These are phyloP conservation scores for Thermochaetoides thermophila DNA, from an alignment of 495 filamentous ascomycete genomes.

Conservation along the genomic window DNA sequence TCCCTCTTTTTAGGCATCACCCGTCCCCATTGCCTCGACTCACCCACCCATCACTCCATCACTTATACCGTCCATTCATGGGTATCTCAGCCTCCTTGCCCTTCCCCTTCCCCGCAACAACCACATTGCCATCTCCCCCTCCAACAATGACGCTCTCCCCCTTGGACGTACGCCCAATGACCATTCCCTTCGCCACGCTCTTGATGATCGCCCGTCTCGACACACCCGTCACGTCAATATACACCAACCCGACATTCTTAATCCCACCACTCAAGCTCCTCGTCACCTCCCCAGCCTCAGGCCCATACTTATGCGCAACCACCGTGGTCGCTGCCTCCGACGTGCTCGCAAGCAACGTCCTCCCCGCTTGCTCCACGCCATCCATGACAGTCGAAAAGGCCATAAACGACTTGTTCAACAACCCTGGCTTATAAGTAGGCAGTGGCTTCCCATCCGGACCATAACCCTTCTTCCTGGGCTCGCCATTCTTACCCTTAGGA, in stretches of 20 bases:
- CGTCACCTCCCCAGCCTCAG: conserved; percentile 65
- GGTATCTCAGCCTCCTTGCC: too few relatives aligned
- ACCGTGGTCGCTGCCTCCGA: conserved; percentile 65
- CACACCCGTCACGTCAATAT: conserved; percentile 90
- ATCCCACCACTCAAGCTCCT: conserved; percentile 64
- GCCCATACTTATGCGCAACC: conserved; percentile 70
- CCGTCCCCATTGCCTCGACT: too few relatives aligned
- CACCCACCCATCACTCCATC: too few relatives aligned
- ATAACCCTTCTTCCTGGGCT: conserved; percentile 30
- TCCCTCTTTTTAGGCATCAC: too few relatives aligned
- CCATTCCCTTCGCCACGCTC: conserved; percentile 94
- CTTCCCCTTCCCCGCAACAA: conserved; percentile 2
- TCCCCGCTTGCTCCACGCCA: conserved; percentile 73
- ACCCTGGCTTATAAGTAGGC: conserved; percentile 64
- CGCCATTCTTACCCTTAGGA: conserved; percentile 37
- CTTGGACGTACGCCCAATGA: conserved; percentile 72
- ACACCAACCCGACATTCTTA: conserved; percentile 94
- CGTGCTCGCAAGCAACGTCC: conserved; percentile 55
- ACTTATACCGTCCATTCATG: too few relatives aligned
- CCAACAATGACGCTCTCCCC: conserved; percentile 77
- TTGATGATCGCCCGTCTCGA: conserved; percentile 79
- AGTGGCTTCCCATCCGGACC: conserved; percentile 50
- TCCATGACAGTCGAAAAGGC: conserved; percentile 93
- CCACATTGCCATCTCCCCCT: conserved; percentile 49
- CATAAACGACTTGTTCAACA: conserved; percentile 90